A percentile compares a stretch with the other conserved stretches of the same genome.
Conservation (phyloP, 495 filamentous ascomycete species). For the Oidiodendron maius region DNA sequence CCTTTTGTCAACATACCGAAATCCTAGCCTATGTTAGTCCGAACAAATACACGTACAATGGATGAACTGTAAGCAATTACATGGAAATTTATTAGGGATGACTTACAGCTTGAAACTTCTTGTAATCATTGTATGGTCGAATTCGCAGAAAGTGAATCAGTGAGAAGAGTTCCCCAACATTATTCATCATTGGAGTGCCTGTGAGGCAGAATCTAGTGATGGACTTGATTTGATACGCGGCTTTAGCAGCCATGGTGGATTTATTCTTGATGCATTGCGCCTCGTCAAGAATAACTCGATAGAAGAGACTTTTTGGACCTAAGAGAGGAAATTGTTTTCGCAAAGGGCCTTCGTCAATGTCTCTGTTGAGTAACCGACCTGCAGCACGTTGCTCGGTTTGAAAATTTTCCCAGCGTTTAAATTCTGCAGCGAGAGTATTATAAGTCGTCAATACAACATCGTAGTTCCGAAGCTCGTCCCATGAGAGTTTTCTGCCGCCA, state of each 20-base stretch:
- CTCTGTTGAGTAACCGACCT: neutral
- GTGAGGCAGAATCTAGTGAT: slow-evolving; percentile 79
- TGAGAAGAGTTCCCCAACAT: slow-evolving; percentile 73
- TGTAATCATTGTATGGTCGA: slow-evolving; percentile 65
- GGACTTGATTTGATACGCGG: slow-evolving; percentile 53
- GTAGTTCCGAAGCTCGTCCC: slow-evolving; percentile 55
- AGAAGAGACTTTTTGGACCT: slow-evolving; percentile 61
- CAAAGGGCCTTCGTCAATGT: slow-evolving; percentile 18
- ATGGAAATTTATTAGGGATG: too few relatives aligned
- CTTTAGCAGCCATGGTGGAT: slow-evolving; percentile 58
- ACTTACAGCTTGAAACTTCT: slow-evolving; percentile 41
- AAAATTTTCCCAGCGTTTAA: slow-evolving; percentile 48
- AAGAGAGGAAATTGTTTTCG: slow-evolving; percentile 51
- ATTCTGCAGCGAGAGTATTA: slow-evolving; percentile 68
- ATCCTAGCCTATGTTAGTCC: slow-evolving; percentile 14
- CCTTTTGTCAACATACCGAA: slow-evolving; percentile 30
- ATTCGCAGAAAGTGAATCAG: slow-evolving; percentile 78
- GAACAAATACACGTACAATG: too few relatives aligned
- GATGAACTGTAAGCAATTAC: too few relatives aligned
- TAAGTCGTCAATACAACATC: slow-evolving; percentile 92
- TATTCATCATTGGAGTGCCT: slow-evolving; percentile 95
- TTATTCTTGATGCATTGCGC: slow-evolving; percentile 93
- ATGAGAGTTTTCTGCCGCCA: slow-evolving; percentile 42
- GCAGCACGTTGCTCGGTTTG: slow-evolving; percentile 25
- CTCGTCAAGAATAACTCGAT: slow-evolving; percentile 87